Evolutionary conservation across 805 yeast genomes (phyloP).

Genomic region (Lipomyces kockii): DNA sequence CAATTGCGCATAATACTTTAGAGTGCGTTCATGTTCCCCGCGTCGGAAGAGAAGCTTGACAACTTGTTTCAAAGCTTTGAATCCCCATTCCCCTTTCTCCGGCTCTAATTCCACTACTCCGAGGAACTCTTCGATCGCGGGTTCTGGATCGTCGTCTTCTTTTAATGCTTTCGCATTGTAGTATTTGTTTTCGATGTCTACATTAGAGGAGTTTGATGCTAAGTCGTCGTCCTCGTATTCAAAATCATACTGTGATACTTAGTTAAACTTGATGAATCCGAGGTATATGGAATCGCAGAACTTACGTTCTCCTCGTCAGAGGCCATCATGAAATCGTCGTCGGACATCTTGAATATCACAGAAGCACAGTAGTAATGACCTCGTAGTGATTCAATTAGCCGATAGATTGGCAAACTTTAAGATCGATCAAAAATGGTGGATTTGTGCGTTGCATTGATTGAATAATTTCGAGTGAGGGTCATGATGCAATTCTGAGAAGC

Average conservation of each 20-base stretch:
- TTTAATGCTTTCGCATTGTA: conserved; percentile 47
- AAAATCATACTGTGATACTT: conserved; percentile 43
- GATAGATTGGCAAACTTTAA: background rate
- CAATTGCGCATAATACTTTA: conserved; percentile 37
- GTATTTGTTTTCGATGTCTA: conserved; percentile 45
- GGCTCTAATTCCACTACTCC: conserved; percentile 39
- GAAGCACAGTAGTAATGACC: background rate
- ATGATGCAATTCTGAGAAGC: no score
- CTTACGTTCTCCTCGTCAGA: conserved; percentile 47
- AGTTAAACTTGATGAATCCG: background rate
- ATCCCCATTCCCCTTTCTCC: conserved; percentile 43
- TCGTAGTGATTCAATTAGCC: background rate
- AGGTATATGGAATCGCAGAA: conserved; percentile 17
- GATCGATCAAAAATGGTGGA: background rate
- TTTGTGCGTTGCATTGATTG: no score
- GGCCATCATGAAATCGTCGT: conserved; percentile 49
- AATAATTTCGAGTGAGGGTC: no score
- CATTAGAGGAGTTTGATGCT: conserved; percentile 40
- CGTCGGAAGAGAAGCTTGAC: conserved; percentile 43
- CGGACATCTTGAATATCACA: conserved; percentile 42
- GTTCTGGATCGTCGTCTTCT: conserved; percentile 45
- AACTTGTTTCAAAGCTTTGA: conserved; percentile 46
- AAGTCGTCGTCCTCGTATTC: conserved; percentile 45
- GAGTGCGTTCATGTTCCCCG: conserved; percentile 35
- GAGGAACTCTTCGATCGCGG: conserved; percentile 43